A percentile compares a stretch with the other conserved stretches of the same genome.
phyloP scores from a whole-genome alignment of 75 land plant species.

The Sequoiadendron giganteum region DNA sequence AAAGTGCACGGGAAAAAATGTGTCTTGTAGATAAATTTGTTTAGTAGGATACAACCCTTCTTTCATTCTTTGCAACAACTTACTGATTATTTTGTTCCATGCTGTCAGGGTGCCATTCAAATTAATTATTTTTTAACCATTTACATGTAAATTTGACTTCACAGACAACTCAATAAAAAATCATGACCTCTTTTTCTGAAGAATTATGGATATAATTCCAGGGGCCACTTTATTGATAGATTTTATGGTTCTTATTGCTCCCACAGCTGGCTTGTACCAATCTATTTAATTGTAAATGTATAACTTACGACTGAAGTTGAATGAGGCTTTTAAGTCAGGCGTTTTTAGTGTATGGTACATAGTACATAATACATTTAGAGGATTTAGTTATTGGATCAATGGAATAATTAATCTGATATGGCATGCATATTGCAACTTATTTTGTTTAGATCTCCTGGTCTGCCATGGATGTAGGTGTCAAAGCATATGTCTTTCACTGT shows the following conservation, averaged over 20 bases:
- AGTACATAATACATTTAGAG: neutral
- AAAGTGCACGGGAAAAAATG: neutral
- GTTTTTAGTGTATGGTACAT: neutral
- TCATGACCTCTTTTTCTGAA: neutral
- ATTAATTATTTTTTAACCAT: neutral
- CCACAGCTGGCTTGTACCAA: neutral
- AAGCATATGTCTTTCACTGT: neutral
- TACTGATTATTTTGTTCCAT: neutral
- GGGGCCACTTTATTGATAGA: neutral
- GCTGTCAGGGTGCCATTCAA: neutral
- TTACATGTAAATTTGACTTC: neutral
- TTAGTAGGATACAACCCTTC: neutral
- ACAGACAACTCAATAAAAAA: neutral
- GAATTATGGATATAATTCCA: neutral
- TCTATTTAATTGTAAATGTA: neutral
- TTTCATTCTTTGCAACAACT: neutral
- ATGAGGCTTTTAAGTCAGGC: neutral
- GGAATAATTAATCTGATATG: neutral
- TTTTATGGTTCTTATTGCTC: neutral
- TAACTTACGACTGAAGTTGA: neutral
- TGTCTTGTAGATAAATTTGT: conserved; percentile 8
- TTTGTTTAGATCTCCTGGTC: neutral
- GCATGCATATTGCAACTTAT: conserved; percentile 3
- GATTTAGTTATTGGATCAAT: neutral
- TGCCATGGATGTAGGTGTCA: neutral